phyloP scores from a whole-genome alignment of 2,329 filamentous ascomycete species.

The Aspergillus piperis region DNA sequence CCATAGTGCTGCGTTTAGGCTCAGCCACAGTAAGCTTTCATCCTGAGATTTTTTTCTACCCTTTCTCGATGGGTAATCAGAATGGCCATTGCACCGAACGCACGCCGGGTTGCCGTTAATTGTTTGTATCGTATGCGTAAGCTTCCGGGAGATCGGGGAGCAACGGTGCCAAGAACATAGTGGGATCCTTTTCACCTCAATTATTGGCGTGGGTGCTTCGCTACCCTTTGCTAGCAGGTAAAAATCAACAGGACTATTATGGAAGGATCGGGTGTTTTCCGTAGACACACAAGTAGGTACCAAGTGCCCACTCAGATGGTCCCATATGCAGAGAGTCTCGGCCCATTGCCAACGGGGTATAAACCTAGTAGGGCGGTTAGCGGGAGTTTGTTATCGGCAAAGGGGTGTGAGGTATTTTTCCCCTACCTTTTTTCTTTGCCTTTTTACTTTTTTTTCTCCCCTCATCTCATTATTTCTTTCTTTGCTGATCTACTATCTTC shows the following conservation, averaged over 20 bases:
- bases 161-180: slow-evolving; percentile 11
- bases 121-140: slow-evolving; percentile 15
- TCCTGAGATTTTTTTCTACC: neutral
- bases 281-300: slow-evolving; percentile 9
- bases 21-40: neutral
- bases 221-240: neutral
- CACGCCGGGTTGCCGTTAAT: neutral
- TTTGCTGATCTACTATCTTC: too few species aligned
- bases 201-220: neutral
- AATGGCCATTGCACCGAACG: neutral
- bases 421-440: neutral
- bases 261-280: slow-evolving; percentile 2
- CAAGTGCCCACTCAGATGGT: slow-evolving; percentile 15
- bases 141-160: slow-evolving; percentile 1
- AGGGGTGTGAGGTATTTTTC: neutral
- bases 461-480: neutral
- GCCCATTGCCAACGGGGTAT: neutral
- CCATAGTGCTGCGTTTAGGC: neutral
- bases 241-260: neutral
- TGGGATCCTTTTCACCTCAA: neutral
- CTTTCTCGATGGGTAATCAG: neutral
- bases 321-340: slow-evolving; percentile 10
- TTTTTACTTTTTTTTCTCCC: neutral
- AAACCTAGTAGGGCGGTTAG: neutral
- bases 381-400: neutral